A percentile compares a stretch with the other conserved stretches of the same genome.
Conservation (phyloP, 208 protist genomes). For the Trypanosoma grayi region DNA sequence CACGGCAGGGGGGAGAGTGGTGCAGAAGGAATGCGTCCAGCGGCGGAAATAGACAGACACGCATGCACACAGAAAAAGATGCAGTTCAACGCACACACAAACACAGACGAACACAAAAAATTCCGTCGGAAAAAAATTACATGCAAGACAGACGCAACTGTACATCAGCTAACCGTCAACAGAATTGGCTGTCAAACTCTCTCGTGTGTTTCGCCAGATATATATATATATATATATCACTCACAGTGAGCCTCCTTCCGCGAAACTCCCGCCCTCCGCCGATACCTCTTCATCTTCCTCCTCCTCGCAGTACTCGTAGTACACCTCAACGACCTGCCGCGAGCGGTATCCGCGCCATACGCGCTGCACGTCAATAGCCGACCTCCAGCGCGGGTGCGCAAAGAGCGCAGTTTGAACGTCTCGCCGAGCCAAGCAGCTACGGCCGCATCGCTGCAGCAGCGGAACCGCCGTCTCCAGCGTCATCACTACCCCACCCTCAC, state of each 20-base stretch:
- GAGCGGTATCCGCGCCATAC: slow-evolving; percentile 51
- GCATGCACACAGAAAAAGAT: no score
- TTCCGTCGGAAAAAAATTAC: no score
- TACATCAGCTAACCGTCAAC: neutral
- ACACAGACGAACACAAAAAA: no score
- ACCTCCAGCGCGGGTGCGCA: slow-evolving; percentile 9
- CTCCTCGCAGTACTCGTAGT: slow-evolving; percentile 56
- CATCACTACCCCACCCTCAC: neutral
- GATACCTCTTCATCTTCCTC: slow-evolving; percentile 27
- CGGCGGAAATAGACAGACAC: no score
- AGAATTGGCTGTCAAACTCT: neutral
- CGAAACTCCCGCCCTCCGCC: neutral
- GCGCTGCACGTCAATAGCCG: slow-evolving; percentile 45
- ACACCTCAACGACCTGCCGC: slow-evolving; percentile 44
- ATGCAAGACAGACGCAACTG: no score
- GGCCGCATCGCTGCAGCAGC: slow-evolving; percentile 21
- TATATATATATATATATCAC: neutral
- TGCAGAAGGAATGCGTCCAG: no score
- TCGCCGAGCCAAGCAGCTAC: neutral
- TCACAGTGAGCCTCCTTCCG: slow-evolving; percentile 1
- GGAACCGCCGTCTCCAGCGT: neutral
- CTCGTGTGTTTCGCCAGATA: neutral
- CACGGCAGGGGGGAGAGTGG: no score
- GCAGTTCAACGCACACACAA: no score
- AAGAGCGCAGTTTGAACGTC: neutral